Percentiles rank a stretch among this genome's conserved stretches.
Conservation (phyloP, 108 stramenopile genomes). For the Skeletonema grethae region DNA sequence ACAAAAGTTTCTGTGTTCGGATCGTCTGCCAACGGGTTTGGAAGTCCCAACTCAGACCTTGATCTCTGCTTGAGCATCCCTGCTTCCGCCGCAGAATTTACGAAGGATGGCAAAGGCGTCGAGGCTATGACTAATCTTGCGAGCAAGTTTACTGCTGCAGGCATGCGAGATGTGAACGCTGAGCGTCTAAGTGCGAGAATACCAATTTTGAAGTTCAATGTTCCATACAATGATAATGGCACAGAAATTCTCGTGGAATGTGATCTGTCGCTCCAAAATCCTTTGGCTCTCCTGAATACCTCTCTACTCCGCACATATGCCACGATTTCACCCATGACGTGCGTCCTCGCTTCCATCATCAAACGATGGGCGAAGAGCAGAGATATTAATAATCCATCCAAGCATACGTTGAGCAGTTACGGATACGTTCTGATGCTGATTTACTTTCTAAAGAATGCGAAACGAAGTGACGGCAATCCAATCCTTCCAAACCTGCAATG, state of each 20-base stretch:
- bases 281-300: constrained; percentile 96
- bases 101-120: constrained; percentile 60
- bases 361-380: constrained; percentile 96
- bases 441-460: constrained; percentile 80
- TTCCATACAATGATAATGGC: constrained; percentile 61
- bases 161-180: constrained; percentile 89
- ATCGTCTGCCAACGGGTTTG: constrained; percentile 89
- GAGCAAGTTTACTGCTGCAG: constrained; percentile 57
- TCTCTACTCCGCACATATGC: constrained; percentile 86
- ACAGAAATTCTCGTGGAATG: constrained; percentile 83
- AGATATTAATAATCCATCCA: constrained; percentile 93
- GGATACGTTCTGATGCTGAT: constrained; percentile 96
- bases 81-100: constrained; percentile 36
- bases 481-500: constrained; percentile 95
- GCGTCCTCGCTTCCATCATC: constrained; percentile 90
- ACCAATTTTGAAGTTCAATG: constrained; percentile 93
- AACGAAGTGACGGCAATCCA: constrained; percentile 44
- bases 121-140: constrained; percentile 80
- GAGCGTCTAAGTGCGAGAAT: constrained; percentile 94
- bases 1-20: constrained; percentile 87
- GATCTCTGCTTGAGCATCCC: constrained; percentile 88
- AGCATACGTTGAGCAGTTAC: constrained; percentile 95
- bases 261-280: constrained; percentile 95
- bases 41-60: constrained; percentile 82
- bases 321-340: constrained; percentile 74